Evolutionary conservation across 768 basidiomycete genomes (phyloP).

Genomic region (Podaxis carcinomalis): DNA sequence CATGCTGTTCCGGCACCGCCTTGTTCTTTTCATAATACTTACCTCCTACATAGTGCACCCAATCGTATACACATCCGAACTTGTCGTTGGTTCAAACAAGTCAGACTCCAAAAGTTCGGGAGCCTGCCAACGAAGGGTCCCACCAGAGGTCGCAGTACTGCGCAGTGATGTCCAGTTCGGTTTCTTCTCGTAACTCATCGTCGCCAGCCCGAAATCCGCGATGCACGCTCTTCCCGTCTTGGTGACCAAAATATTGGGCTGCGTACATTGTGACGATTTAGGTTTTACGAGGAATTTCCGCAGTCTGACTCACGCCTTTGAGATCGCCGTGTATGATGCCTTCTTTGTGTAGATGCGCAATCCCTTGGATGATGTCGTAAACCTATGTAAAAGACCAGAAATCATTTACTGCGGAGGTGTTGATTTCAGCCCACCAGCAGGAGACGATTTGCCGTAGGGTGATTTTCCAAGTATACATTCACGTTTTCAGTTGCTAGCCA

Average conservation of each 20-base stretch:
- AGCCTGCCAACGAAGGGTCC: conserved; percentile 19
- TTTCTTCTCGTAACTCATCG: conserved; percentile 18
- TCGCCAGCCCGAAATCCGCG: conserved; percentile 46
- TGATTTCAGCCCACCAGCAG: conserved; percentile 6
- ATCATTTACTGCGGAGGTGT: background rate
- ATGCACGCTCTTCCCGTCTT: conserved; percentile 37
- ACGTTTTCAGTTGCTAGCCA: conserved; percentile 33
- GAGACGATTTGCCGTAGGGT: conserved; percentile 17
- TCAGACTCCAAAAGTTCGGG: conserved; percentile 15
- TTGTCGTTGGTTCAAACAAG: background rate
- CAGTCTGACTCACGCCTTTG: conserved; percentile 14
- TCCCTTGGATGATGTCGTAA: conserved; percentile 25
- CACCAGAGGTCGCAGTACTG: conserved; percentile 7
- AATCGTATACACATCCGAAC: conserved; percentile 18
- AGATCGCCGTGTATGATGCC: conserved; percentile 40
- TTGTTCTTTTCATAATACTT: background rate
- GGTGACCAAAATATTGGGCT: conserved; percentile 47
- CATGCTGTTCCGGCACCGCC: background rate
- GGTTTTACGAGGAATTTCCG: background rate
- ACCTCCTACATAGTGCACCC: conserved; percentile 17
- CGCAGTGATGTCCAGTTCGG: conserved; percentile 17
- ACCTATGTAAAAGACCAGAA: conserved; percentile 16
- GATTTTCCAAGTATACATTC: conserved; percentile 16
- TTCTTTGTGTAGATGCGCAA: conserved; percentile 26
- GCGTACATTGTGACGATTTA: background rate